phyloP scores from a whole-genome alignment of 148 eudicot genomes.

The Camellia lanceoleosa region DNA sequence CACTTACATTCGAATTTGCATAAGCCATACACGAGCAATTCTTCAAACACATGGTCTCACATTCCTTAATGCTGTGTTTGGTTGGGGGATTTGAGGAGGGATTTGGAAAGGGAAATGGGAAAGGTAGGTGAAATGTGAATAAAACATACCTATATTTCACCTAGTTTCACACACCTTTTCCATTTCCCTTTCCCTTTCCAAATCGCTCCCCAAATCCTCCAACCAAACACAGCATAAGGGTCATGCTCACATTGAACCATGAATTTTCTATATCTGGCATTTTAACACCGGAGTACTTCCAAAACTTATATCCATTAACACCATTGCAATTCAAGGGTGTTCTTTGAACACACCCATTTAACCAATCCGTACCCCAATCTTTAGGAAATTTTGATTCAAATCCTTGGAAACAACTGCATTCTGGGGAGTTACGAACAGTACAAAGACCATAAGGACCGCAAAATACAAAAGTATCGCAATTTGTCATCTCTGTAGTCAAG shows the following conservation, averaged over 20 bases:
- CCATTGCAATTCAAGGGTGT: conserved; percentile 14
- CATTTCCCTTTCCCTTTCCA: too few species aligned
- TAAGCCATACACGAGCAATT: conserved; percentile 28
- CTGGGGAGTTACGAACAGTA: conserved; percentile 5
- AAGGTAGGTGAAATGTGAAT: too few species aligned
- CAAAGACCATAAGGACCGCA: conserved; percentile 37
- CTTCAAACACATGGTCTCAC: conserved; percentile 12
- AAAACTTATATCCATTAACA: conserved; percentile 22
- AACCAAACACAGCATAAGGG: too few species aligned
- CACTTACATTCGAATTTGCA: conserved; percentile 19
- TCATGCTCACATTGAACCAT: conserved; percentile 15
- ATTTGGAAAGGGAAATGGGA: too few species aligned
- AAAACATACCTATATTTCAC: too few species aligned
- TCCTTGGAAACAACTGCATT: conserved; percentile 26
- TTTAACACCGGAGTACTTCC: conserved; percentile 9
- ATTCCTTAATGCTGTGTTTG: too few species aligned
- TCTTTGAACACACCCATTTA: conserved; percentile 28
- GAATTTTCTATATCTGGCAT: conserved; percentile 22
- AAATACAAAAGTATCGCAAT: conserved; percentile 16
- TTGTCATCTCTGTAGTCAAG: conserved; percentile 18
- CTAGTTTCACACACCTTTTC: too few species aligned
- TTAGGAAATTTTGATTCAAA: conserved; percentile 20
- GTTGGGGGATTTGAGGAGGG: too few species aligned
- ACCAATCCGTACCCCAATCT: conserved; percentile 28
- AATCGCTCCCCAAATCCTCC: too few species aligned